Evolutionary conservation across 768 basidiomycete genomes (phyloP), one percentile per base, ranked within the genome.

Genomic region (Sporobolomyces pararoseus): DNA sequence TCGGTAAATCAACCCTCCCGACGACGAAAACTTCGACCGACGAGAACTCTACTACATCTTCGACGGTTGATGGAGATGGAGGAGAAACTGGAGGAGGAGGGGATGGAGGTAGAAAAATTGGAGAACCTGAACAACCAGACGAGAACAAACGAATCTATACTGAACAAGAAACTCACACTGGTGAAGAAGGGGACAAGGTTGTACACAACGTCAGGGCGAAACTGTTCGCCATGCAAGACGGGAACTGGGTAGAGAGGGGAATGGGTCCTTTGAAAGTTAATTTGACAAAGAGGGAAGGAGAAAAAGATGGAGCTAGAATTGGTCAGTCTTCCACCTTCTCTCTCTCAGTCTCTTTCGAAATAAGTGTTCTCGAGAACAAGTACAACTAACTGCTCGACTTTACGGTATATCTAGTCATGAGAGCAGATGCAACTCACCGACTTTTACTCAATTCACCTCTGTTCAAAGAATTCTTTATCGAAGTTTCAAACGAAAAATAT

Each of bases 341-440:
- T 9, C 0, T 39, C 50, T 34, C 12, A 21, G 32, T 6, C 21
- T 37, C 23, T 37, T n/a, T 27, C 27, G 4, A 4, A 47, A 47
- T 47, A 21, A 47, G 14, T 47, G 46, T 6, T 13, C 10, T 14
- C 13, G 2, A 7, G 23, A 5, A 17, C 0, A n/a, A n/a, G n/a
- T n/a, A n/a, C n/a, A n/a, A n/a, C n/a, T n/a, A n/a, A n/a, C n/a
- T n/a, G n/a, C n/a, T n/a, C n/a, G n/a, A n/a, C n/a, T n/a, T n/a
- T n/a, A n/a, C n/a, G n/a, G n/a, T n/a, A n/a, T n/a, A n/a, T n/a
- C n/a, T n/a, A 75, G 75, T 76, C 46, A 76, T 76, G 75, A 66
- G 75, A 32, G 75, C 75, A 21, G 75, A 73, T 35, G 72, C 72
- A 4, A 76, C 75, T 14, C 75, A 73, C 46, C 72, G 75, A 17